Base-by-base conservation (phyloP, 148 eudicot genomes). In the Fagopyrum esculentum region DNA sequence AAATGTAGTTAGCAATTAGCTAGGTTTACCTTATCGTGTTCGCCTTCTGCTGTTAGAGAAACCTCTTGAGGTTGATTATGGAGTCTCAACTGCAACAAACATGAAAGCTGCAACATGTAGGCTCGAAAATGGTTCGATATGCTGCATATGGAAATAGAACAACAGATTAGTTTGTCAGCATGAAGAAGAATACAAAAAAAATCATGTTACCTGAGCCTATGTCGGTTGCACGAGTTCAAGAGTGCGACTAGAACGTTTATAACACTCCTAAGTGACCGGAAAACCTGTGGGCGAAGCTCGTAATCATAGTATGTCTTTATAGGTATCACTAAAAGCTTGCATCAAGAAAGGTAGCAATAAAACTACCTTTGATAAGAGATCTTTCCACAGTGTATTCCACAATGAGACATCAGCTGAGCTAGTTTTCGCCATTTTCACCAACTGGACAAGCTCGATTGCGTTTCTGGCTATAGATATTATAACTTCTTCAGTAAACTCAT, bases 171-270 rank as follows among this genome's bases (percentile, higher is more conserved):
- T 26, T 26, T 2, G 6, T 61, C 9, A 17, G 7, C 30, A 57
- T 57, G 35, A 19, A 19, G 22, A 61, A 61, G 4, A 61, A 26
- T 35, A 35, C 40, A 35, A 61, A 22, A 60, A 22, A 60, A 26
- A 4, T 22, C 66, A 9, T 35, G 40, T 45, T 72, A 95, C 99
- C 99, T 95, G 22, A 89, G 86, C 61, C 98, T 87, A 82, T 95
- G 99, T 72, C 99, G 87, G 76, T 89, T 95, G 87, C 97, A 95
- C 56, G 99, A 85, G 76, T 84, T 75, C 45, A 92, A 88, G 81
- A 92, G 90, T n/a, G 94, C 90, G 54, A 85, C 87, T 71, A 92
- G 78, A 29, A 98, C 99, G 79, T 95, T 74, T 17, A 89, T 72
- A 81, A 95, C 83, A 76, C 92, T 89, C 71, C 89, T 84, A 51